Evolutionary conservation across 2,329 filamentous ascomycete species (phyloP), one percentile per base, ranked within the genome.

Genomic region (Hymenoscyphus occultus): DNA sequence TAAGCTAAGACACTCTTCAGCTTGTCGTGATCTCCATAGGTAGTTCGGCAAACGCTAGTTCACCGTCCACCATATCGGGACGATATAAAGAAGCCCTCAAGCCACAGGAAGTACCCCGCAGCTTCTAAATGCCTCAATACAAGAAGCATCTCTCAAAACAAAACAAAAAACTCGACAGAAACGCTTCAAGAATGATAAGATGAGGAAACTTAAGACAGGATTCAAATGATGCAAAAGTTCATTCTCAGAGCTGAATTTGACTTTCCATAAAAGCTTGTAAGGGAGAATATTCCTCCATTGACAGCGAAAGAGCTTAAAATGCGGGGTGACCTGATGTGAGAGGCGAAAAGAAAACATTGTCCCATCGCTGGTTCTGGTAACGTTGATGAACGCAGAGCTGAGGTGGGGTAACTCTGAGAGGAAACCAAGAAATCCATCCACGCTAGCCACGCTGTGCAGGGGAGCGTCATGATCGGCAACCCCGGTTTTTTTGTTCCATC

Each of bases 381-480:
- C 32, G 16, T 16, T 31, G n/a, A 16, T 14, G 14, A 31, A 48
- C 32, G n/a, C 28, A 48, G n/a, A 28, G 31, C 28, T 39, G 57
- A 51, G 45, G 45, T 51, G 45, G 45, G 42, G 42, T 40, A 14
- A 60, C 14, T 56, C 60, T 58, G 58, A 64, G 60, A 57, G 4
- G 48, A 31, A 60, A 60, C n/a, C 28, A 32, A n/a, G 62, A 57
- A 60, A n/a, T 19, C 32, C 28, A 31, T 35, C 35, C 35, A 35
- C 35, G 35, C 35, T 28, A 28, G 28, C 62, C 62, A 64, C 62
- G 62, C 62, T 60, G 56, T n/a, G 40, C 56, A 61, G 48, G 59
- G 59, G 19, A 62, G 54, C 68, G 67, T 70, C 67, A 70, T 70
- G 67, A 69, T 69, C 68, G 68, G 67, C 67, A 60, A 58, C 39